A percentile compares a stretch with the other conserved stretches of the same genome.
Conservation (phyloP, 345 rosid genomes). For the Euphorbia tirucalli region DNA sequence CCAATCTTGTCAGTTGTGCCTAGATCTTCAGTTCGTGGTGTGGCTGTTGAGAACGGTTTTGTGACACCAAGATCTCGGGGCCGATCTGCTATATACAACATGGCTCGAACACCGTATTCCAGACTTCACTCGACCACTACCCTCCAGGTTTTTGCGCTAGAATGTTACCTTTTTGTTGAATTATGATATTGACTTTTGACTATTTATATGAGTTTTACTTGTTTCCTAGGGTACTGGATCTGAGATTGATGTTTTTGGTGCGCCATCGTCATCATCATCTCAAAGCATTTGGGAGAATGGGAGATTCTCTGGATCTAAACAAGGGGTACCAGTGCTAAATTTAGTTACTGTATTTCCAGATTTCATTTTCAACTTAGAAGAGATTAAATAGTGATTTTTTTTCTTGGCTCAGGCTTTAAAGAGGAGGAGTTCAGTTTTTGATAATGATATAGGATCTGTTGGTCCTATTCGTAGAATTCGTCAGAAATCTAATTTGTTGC, state of each 20-base stretch:
- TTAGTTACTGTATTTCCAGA: neutral
- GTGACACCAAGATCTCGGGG: constrained; percentile 76
- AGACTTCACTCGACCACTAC: constrained; percentile 47
- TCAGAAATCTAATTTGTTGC: constrained; percentile 66
- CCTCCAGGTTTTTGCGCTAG: constrained; percentile 47
- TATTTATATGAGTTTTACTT: neutral
- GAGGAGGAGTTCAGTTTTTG: constrained; percentile 72
- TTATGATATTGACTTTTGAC: neutral
- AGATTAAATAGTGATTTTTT: neutral
- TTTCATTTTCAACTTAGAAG: neutral
- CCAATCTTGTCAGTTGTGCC: constrained; percentile 51
- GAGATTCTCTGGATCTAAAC: constrained; percentile 55
- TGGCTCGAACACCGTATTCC: constrained; percentile 88
- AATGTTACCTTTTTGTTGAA: neutral
- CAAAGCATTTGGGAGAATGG: constrained; percentile 31
- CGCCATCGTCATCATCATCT: constrained; percentile 42
- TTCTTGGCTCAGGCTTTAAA: constrained; percentile 61
- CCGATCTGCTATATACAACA: constrained; percentile 83
- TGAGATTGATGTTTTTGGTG: constrained; percentile 31
- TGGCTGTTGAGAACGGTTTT: constrained; percentile 61
- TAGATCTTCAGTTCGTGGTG: constrained; percentile 44
- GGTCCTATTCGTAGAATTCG: constrained; percentile 92
- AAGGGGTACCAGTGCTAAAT: constrained; percentile 38
- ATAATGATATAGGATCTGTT: constrained; percentile 67
- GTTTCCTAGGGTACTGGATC: constrained; percentile 41